Conservation (phyloP, 495 filamentous ascomycete species). For the Penicillium chermesinum region DNA sequence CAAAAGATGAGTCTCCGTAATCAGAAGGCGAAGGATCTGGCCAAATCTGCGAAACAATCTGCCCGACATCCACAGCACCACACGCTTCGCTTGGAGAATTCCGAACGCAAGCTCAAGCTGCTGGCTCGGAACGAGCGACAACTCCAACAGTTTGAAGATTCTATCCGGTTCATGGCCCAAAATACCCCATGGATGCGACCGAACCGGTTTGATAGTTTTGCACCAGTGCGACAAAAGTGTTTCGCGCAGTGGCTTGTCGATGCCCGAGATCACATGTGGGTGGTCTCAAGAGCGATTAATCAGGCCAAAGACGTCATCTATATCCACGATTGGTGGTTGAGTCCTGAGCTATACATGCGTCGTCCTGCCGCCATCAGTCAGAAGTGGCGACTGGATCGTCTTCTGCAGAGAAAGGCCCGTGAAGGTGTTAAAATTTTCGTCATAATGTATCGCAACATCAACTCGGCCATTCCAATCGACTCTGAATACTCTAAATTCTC, state of each 20-base stretch:
- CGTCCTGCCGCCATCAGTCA: slow-evolving; percentile 94
- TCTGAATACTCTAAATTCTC: slow-evolving; percentile 99
- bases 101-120: slow-evolving; percentile 85
- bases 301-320: slow-evolving; percentile 98
- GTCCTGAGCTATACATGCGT: slow-evolving; percentile 93
- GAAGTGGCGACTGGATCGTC: slow-evolving; percentile 93
- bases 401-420: slow-evolving; percentile 88
- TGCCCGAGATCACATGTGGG: slow-evolving; percentile 98
- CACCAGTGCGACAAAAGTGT: slow-evolving; percentile 77
- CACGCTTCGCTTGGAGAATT: slow-evolving; percentile 74
- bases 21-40: slow-evolving; percentile 62
- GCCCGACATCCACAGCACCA: slow-evolving; percentile 75
- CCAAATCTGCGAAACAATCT: slow-evolving; percentile 54
- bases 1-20: slow-evolving; percentile 55
- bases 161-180: slow-evolving; percentile 75
- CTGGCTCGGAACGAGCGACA: slow-evolving; percentile 86
- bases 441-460: slow-evolving; percentile 97
- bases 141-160: slow-evolving; percentile 87
- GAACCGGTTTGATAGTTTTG: slow-evolving; percentile 91
- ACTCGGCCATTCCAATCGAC: slow-evolving; percentile 95
- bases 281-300: slow-evolving; percentile 92
- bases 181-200: slow-evolving; percentile 73
- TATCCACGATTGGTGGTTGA: slow-evolving; percentile 99
- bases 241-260: slow-evolving; percentile 98
- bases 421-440: slow-evolving; percentile 98